Conservation (phyloP, 202 grass and related monocot species). For the Dendrocalamus latiflorus region DNA sequence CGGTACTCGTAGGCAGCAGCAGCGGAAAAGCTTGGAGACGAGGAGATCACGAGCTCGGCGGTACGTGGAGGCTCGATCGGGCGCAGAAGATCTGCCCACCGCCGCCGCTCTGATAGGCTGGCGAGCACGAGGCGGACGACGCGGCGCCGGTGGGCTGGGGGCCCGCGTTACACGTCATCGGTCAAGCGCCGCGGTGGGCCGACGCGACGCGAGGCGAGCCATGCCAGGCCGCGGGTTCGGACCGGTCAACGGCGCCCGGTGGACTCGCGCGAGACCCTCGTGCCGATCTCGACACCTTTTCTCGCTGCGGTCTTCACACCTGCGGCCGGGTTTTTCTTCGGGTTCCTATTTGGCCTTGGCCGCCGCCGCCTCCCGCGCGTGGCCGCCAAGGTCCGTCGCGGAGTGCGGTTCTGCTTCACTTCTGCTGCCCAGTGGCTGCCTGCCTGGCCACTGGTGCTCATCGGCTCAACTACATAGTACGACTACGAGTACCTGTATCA, state of each 20-base stretch:
- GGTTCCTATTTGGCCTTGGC: not conserved
- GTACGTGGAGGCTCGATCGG: not conserved
- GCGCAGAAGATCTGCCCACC: conserved; percentile 9
- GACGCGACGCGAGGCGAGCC: not conserved
- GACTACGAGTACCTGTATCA: not conserved
- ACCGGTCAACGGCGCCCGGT: conserved; percentile 25
- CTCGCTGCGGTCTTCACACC: conserved; percentile 24
- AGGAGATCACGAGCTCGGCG: not conserved
- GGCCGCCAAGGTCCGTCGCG: not conserved
- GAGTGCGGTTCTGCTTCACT: not conserved
- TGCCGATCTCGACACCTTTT: conserved; percentile 26
- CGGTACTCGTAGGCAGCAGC: not conserved
- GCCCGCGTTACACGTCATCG: not conserved
- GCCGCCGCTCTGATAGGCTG: conserved; percentile 20
- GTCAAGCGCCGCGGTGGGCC: not conserved
- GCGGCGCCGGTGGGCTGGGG: not conserved
- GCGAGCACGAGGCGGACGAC: conserved; percentile 18
- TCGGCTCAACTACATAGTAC: not conserved
- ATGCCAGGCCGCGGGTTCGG: not conserved
- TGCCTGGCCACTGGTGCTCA: not conserved
- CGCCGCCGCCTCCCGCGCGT: not conserved
- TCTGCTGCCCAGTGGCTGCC: not conserved
- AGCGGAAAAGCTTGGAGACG: not conserved
- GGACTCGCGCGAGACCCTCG: conserved; percentile 24
- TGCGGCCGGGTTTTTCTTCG: no score